phyloP scores from a whole-genome alignment of 129 eudicot genomes.

The Pseudognaphalium luteoalbum region DNA sequence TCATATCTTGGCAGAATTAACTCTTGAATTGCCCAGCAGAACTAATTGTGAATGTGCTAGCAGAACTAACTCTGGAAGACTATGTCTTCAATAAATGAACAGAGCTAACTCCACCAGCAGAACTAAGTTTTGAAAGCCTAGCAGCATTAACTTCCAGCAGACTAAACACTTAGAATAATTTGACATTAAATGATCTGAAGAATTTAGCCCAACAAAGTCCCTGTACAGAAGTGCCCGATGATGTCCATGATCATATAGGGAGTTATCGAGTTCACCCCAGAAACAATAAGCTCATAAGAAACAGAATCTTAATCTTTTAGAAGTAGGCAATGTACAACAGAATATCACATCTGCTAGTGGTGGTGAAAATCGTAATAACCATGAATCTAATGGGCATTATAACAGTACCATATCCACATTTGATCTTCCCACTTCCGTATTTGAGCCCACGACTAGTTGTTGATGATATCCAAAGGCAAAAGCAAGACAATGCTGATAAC shows the following conservation, averaged over 20 bases:
- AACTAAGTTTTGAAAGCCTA: too few relatives aligned
- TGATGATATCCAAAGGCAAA: conserved; percentile 33
- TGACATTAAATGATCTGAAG: too few relatives aligned
- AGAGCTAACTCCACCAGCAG: too few relatives aligned
- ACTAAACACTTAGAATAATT: too few relatives aligned
- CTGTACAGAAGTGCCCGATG: conserved; percentile 48
- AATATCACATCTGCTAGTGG: conserved; percentile 43
- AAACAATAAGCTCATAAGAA: conserved; percentile 39
- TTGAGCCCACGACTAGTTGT: conserved; percentile 24
- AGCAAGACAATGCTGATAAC: conserved; percentile 43
- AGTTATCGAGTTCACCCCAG: conserved; percentile 42
- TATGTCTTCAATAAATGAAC: too few relatives aligned
- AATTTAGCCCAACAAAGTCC: too few relatives aligned
- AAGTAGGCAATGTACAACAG: conserved; percentile 32
- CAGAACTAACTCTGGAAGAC: too few relatives aligned
- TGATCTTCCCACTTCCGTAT: conserved; percentile 7
- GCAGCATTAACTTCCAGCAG: too few relatives aligned
- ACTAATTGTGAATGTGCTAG: too few relatives aligned
- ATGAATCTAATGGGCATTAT: conserved; percentile 40
- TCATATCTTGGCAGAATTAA: too few relatives aligned
- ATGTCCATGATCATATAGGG: conserved; percentile 44
- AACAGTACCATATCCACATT: conserved; percentile 23
- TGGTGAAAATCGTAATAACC: conserved; percentile 28
- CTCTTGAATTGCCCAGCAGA: too few relatives aligned
- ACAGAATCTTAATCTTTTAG: conserved; percentile 27